These are phyloP conservation scores for Lolium perenne DNA, from an alignment of 176 grass and related monocot genomes.

Conservation along the genomic window DNA sequence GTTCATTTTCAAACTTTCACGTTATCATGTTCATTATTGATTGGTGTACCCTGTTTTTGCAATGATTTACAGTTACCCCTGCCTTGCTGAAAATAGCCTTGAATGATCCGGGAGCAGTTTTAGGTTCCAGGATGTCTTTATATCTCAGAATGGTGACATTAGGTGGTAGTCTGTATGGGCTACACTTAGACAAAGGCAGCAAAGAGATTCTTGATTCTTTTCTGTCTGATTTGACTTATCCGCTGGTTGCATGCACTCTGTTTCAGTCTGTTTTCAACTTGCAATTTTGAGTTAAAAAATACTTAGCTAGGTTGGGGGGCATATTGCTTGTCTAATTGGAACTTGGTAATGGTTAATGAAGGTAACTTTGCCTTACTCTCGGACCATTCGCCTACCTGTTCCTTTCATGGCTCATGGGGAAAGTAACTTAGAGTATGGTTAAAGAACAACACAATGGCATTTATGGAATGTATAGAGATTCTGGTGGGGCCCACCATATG, in stretches of 20 bases:
- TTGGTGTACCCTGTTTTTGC: not conserved
- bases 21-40: not conserved
- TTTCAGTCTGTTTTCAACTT: not conserved
- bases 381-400: not conserved
- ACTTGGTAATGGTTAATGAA: not conserved
- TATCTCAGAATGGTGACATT: not conserved
- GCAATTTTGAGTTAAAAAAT: conserved; percentile 13
- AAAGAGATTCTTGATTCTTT: not conserved
- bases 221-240: not conserved
- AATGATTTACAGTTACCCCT: not conserved
- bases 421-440: not conserved
- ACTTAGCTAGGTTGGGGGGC: conserved; percentile 16
- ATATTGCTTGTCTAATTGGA: not conserved
- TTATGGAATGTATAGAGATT: no score
- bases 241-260: not conserved
- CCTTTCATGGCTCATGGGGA: not conserved
- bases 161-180: conserved; percentile 9
- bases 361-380: not conserved
- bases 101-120: not conserved
- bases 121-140: not conserved
- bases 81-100: not conserved
- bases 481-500: no score
- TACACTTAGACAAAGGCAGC: not conserved
- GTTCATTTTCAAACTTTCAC: not conserved
- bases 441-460: not conserved